These are phyloP conservation scores for Mortierella sp. DNA, from an alignment of 371 early-diverging fungal species.

Conservation along the genomic window DNA sequence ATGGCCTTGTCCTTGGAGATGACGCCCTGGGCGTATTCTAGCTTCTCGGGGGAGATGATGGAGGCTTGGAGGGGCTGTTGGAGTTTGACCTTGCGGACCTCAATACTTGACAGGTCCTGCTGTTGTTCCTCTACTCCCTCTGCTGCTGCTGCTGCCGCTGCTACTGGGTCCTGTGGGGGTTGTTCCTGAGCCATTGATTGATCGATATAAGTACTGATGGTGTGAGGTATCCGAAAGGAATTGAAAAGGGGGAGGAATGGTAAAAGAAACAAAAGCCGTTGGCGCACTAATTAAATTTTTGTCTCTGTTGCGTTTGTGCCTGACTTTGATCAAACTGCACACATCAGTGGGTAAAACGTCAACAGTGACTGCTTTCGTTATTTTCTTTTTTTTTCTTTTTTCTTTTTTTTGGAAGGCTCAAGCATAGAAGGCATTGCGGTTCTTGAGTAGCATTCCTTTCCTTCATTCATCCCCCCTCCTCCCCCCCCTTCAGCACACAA, in stretches of 20 bases:
- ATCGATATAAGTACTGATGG: background rate
- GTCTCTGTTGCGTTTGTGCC: background rate
- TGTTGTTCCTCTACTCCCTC: too few relatives aligned
- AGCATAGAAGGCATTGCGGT: background rate
- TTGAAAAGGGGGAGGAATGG: background rate
- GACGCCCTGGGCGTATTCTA: slow-evolving; percentile 72
- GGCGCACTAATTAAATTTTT: background rate
- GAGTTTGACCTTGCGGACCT: slow-evolving; percentile 41
- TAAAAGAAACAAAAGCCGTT: background rate
- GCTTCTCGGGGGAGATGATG: slow-evolving; percentile 59
- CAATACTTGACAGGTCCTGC: slow-evolving; percentile 35
- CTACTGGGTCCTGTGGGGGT: background rate
- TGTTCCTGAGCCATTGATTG: background rate
- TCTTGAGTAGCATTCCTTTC: background rate
- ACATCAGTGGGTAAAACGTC: background rate
- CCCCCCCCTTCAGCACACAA: background rate
- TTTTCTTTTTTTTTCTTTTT: slow-evolving; percentile 32
- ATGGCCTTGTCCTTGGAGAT: slow-evolving; percentile 75
- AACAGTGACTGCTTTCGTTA: slow-evolving; percentile 22
- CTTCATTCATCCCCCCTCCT: background rate
- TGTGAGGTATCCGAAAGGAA: background rate
- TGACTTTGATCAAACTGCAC: background rate
- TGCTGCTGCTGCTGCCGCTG: background rate
- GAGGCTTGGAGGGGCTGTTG: slow-evolving; percentile 45
- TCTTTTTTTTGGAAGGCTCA: background rate